Base-by-base conservation (phyloP, 139 green algal species). In the Parachlorella kessleri region DNA sequence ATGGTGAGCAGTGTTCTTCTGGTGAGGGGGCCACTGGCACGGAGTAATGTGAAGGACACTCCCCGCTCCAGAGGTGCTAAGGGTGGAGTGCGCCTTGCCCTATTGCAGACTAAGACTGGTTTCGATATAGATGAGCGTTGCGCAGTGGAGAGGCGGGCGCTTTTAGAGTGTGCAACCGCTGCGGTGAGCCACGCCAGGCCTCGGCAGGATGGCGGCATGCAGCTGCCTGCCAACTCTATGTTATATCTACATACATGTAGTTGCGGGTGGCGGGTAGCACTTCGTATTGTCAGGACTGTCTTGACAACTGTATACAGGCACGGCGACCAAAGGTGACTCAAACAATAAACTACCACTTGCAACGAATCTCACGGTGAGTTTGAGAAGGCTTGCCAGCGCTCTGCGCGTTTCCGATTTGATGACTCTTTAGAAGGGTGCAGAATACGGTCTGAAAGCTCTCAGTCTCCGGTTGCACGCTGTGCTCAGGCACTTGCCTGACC, bases 311-410 rank as follows among this genome's bases (percentile, higher is more conserved):
- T 28, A 28, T 79, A 40, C 81, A 85, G 81, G 71, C 76, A 39
- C 75, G 66, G 14, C 77, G 79, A 37, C 55, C 40, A 35, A 85
- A 79, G 36, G 23, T 39, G 3, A 54, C 10, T 4, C 78, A 55
- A 35, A 85, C 75, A 6, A 67, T 85, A 6, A 85, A 85, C 42
- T 82, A 80, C 48, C 81, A 85, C 70, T 23, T 85, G 39, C 70
- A 82, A 9, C 42, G 81, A 23, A 75, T 75, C 9, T 32, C 40
- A 33, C 76, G 66, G 35, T 59, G 14, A n/a, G n/a, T n/a, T n/a
- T n/a, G n/a, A n/a, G n/a, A n/a, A n/a, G n/a, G n/a, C n/a, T n/a
- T n/a, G n/a, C n/a, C n/a, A n/a, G n/a, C n/a, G n/a, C n/a, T n/a
- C n/a, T n/a, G n/a, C n/a, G n/a, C n/a, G n/a, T n/a, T n/a, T n/a